Base-by-base conservation (phyloP, 495 filamentous ascomycete species). In the Aspergillus olivimuriae region DNA sequence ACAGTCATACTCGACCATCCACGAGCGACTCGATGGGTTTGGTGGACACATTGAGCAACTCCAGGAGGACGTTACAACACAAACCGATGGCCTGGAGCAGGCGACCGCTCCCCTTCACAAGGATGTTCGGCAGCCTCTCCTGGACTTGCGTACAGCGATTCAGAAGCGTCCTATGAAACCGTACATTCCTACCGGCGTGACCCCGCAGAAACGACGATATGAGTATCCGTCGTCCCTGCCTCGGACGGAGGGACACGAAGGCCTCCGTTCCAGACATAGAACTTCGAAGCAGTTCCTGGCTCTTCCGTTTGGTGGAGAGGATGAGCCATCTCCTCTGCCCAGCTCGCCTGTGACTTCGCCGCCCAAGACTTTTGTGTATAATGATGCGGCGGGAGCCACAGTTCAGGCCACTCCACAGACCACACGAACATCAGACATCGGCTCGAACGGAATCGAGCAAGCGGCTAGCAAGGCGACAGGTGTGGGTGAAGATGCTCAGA, bases 131-230 rank as follows among this genome's bases (percentile, higher is more conserved):
- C 67, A 80, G 44, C 84, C 88, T 1, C 82, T 98, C 1, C 56
- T 66, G 3, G 66, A 77, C 10, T 82, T 98, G 14, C 76, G 87
- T 2, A 65, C 72, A 8, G 72, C 77, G 15, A 78, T 94, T 20
- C 67, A 73, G 16, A 62, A 52, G 20, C 80, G 80, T 1, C 59
- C 68, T 8, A 62, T 97, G 18, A 74, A 78, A 42, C 88, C 95
- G 57, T 96, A 96, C 55, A 59, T 72, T 6, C 77, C 84, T 0
- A 97, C 92, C 0, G 92, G 91, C 24, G 72, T 77, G n/a, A 95
- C 92, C 0, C 92, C 92, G 0, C 74, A 83, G 51, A 90, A 89
- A 60, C 68, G 69, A 8, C 65, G 72, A 24, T 98, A 96, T 56
- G 66, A 79, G 4, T 94, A 87, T 56, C 84, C 85, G 1, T 82